Evolutionary conservation across 2,329 filamentous ascomycete genomes (phyloP).

Genomic region (Salinomyces thailandicus): DNA sequence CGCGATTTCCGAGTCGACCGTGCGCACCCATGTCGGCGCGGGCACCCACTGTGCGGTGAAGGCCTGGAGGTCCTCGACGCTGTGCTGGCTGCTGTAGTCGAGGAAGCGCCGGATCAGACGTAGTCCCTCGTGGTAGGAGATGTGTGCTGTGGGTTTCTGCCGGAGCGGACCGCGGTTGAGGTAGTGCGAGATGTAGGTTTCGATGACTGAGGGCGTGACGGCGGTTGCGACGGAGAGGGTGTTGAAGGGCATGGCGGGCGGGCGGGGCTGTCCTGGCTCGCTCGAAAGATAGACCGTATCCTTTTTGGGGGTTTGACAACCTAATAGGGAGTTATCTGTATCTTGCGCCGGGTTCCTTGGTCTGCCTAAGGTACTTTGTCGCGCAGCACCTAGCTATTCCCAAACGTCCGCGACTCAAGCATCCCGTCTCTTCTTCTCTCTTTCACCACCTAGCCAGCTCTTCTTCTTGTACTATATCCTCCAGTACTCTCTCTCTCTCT

Average conservation of each 20-base stretch:
- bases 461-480: too few relatives aligned
- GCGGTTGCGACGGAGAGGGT: conserved; percentile 73
- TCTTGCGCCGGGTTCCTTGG: too few relatives aligned
- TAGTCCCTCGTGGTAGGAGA: conserved; percentile 90
- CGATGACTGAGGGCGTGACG: conserved; percentile 77
- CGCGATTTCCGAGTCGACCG: conserved; percentile 57
- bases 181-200: conserved; percentile 84
- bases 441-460: too few relatives aligned
- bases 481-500: too few relatives aligned
- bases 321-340: too few relatives aligned
- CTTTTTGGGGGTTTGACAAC: too few relatives aligned
- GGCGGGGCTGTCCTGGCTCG: too few relatives aligned
- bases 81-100: conserved; percentile 72
- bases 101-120: conserved; percentile 81
- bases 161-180: conserved; percentile 64
- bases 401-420: too few relatives aligned
- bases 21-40: conserved; percentile 75
- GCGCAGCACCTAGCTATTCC: too few relatives aligned
- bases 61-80: conserved; percentile 82
- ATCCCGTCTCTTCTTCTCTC: too few relatives aligned
- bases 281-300: too few relatives aligned
- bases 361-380: too few relatives aligned
- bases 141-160: conserved; percentile 75
- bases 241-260: conserved; percentile 55
- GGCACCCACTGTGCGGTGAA: conserved; percentile 92